Conservation (phyloP, 805 yeast species). For the Candida jianshihensis region DNA sequence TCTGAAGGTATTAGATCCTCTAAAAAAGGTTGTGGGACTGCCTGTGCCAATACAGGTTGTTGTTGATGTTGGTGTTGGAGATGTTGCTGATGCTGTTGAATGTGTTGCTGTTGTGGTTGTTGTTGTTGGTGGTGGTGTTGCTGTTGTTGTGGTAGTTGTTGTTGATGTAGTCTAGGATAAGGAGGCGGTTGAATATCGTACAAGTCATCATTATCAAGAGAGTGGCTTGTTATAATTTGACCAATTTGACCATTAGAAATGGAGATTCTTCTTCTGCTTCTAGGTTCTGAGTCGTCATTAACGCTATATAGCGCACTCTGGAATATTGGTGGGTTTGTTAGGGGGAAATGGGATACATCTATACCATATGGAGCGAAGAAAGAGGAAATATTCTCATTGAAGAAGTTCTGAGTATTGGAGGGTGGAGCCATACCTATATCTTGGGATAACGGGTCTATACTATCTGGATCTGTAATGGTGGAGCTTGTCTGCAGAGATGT, state of each 20-base stretch:
- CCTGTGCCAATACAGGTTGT: too few species aligned
- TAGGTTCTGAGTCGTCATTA: conserved; percentile 25
- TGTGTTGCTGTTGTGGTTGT: conserved; percentile 3
- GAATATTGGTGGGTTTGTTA: conserved; percentile 39
- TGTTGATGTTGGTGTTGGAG: conserved; percentile 3
- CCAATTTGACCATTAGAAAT: conserved; percentile 84
- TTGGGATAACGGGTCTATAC: background rate
- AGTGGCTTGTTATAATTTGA: conserved; percentile 45
- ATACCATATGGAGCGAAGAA: conserved; percentile 38
- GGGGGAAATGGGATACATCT: conserved; percentile 35
- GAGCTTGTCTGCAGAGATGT: background rate
- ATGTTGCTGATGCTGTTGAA: conserved; percentile 3
- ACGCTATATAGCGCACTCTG: conserved; percentile 30
- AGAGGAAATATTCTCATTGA: conserved; percentile 32
- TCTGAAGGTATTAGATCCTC: conserved; percentile 3
- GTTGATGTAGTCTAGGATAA: conserved; percentile 9
- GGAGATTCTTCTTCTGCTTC: conserved; percentile 60
- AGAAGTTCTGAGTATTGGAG: conserved; percentile 4
- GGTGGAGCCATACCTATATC: background rate
- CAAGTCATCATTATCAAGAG: conserved; percentile 28
- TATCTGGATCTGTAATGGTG: background rate
- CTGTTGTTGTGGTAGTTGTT: conserved; percentile 1
- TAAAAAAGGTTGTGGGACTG: conserved; percentile 4
- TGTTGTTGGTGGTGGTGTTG: conserved; percentile 2
- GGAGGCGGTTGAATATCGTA: conserved; percentile 31